Base-by-base conservation (phyloP, 768 basidiomycete species). In the Ephemerocybe angulata region DNA sequence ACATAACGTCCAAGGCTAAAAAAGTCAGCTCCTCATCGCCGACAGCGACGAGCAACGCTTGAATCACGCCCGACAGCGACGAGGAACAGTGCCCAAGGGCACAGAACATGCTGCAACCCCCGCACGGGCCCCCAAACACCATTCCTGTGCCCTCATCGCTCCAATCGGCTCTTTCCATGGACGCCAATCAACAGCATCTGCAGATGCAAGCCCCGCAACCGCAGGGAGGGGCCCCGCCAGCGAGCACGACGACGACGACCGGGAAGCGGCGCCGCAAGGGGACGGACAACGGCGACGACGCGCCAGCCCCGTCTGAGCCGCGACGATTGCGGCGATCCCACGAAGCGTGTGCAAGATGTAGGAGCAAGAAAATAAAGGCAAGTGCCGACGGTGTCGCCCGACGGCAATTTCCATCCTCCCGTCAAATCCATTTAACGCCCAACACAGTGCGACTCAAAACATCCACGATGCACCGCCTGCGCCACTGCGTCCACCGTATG, bases 291-390 rank as follows among this genome's bases (percentile, higher is more conserved):
- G 76, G 75, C 12, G 85, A 84, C 52, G 86, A 84, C n/a, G 70
- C 72, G 41, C 64, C 72, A 33, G 70, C 80, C 17, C 73, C 84
- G 40, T 79, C 85, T 53, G 90, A 91, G 70, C 87, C 89, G 41
- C 81, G 91, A 64, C 82, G 90, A 53, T 80, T 93, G 64, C 79
- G 91, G 63, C 84, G 91, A 67, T 91, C 90, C 64, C 91, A 93
- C 74, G 91, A 93, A 74, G 90, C 91, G 59, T 93, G 91, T 77
- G 87, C 91, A 60, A 82, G 91, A 70, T 93, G 91, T 80, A 88
- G 91, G 82, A 87, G 86, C 77, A 93, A 93, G 84, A 93, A 93
- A 87, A 93, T 93, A 75, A 93, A 93, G 89, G 88, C 84, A 79
- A 77, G 76, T 76, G 73, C 76, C 78, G 77, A 75, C 84, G 84